phyloP scores from a whole-genome alignment of 2,329 filamentous ascomycete genomes.

The Xylariomycetidae sp. region DNA sequence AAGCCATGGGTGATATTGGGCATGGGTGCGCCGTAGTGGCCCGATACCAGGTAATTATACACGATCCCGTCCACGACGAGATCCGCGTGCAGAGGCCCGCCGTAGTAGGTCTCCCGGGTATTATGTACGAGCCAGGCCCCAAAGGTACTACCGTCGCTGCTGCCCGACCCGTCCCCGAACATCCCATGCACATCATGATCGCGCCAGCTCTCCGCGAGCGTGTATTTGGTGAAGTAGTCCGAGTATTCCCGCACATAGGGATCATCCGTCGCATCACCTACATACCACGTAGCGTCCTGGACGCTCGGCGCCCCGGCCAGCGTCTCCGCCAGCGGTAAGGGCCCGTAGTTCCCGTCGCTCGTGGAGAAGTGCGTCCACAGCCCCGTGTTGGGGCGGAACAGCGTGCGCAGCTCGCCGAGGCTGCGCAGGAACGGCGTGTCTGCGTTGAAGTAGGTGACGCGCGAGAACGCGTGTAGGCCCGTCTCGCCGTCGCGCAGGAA shows the following conservation, averaged over 20 bases:
- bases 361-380: slow-evolving; percentile 59
- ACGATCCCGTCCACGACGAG: slow-evolving; percentile 58
- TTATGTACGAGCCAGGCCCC: slow-evolving; percentile 63
- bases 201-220: slow-evolving; percentile 54
- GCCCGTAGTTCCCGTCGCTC: slow-evolving; percentile 49
- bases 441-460: slow-evolving; percentile 53
- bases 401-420: slow-evolving; percentile 55
- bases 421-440: slow-evolving; percentile 50
- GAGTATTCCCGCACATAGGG: slow-evolving; percentile 50
- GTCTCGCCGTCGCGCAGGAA: slow-evolving; percentile 60
- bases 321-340: slow-evolving; percentile 40
- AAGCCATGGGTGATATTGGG: slow-evolving; percentile 62
- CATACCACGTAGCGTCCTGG: slow-evolving; percentile 60
- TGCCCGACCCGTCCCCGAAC: slow-evolving; percentile 16
- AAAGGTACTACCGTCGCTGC: slow-evolving; percentile 46
- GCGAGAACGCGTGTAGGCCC: slow-evolving; percentile 56
- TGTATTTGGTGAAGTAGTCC: slow-evolving; percentile 65
- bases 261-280: slow-evolving; percentile 48
- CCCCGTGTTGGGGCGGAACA: slow-evolving; percentile 54
- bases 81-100: slow-evolving; percentile 59
- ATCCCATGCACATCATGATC: slow-evolving; percentile 43
- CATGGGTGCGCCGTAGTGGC: slow-evolving; percentile 53
- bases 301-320: slow-evolving; percentile 40
- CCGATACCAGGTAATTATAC: slow-evolving; percentile 39
- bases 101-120: slow-evolving; percentile 58